phyloP scores from a whole-genome alignment of 2,329 filamentous ascomycete species.

The Cladosporium sp. region DNA sequence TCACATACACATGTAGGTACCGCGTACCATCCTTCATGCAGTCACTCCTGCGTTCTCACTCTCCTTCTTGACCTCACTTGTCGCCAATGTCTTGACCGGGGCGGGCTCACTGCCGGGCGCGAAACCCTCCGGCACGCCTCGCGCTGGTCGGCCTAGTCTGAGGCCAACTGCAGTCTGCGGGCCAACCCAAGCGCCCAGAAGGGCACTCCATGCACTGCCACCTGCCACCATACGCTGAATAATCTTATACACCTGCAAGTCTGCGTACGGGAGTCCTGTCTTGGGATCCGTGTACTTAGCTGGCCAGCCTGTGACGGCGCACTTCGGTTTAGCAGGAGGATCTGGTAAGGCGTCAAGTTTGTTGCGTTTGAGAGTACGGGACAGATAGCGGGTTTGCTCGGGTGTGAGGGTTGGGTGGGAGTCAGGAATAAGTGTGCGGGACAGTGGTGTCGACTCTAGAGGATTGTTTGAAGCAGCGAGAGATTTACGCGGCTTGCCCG shows the following conservation, averaged over 20 bases:
- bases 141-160: conserved; percentile 58
- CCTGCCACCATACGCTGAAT: conserved; percentile 72
- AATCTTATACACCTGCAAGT: conserved; percentile 76
- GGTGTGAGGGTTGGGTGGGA: conserved; percentile 54
- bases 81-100: conserved; percentile 11
- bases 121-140: conserved; percentile 80
- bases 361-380: conserved; percentile 40
- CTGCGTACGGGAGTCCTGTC: conserved; percentile 80
- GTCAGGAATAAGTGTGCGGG: conserved; percentile 55
- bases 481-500: conserved; percentile 31
- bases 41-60: not conserved
- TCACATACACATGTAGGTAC: not conserved
- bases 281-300: conserved; percentile 83
- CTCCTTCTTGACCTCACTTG: conserved; percentile 15
- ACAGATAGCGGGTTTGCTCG: conserved; percentile 50
- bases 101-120: conserved; percentile 17
- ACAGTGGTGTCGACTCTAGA: conserved; percentile 57
- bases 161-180: conserved; percentile 29
- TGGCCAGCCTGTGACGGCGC: conserved; percentile 69
- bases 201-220: conserved; percentile 77
- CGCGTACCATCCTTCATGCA: not conserved
- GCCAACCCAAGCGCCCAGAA: conserved; percentile 83
- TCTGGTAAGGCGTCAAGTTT: conserved; percentile 40
- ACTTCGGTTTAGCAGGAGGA: conserved; percentile 50
- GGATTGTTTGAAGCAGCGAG: conserved; percentile 25